Base-by-base conservation (phyloP, 352 stramenopile species). In the Phytophthora tentaculata region DNA sequence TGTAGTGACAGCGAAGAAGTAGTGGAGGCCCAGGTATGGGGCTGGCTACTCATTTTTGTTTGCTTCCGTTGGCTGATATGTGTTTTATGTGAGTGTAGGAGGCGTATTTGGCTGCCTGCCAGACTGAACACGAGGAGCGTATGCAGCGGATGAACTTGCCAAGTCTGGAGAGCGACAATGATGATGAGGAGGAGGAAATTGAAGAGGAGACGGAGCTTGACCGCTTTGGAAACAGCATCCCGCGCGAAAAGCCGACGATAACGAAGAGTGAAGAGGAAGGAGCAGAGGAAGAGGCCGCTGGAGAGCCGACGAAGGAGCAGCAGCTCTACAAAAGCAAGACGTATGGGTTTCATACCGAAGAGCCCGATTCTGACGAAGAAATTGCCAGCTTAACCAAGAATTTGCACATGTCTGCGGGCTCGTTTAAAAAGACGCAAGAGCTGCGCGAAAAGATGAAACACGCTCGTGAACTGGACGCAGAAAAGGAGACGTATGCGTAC, bases 1-100 rank as follows among this genome's bases (percentile, higher is more conserved):
- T 96, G 87, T 61, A 73, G 83, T n/a, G 82, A 73, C 41, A 92
- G 84, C 60, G 78, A 70, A 0, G 69, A 94, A 41, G 90, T 97
- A 28, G 77, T 96, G 5, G 79, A 79, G 1, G 89, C 89, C 12
- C 91, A 97, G 74, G 75, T 74, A 17, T 75, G 49, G 48, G 55
- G 14, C 26, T 35, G 17, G 7, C 8, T 50, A 7, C 12, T 22
- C 8, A 32, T 32, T 32, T 32, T 19, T 51, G 62, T 39, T 35
- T 60, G 14, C n/a, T 47, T 57, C 10, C 28, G 6, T 52, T 43
- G 53, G 50, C 32, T 62, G 39, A 60, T 56, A 28, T 56, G 28
- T 69, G 22, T 71, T 88, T 61, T 16, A 35, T 61, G 20, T 45
- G 26, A 14, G 19, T 50, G 20, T 63, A 77, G 70, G 86, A 91